Evolutionary conservation across 2,329 filamentous ascomycete genomes (phyloP).

Genomic region (Conoideocrella luteorostrata): DNA sequence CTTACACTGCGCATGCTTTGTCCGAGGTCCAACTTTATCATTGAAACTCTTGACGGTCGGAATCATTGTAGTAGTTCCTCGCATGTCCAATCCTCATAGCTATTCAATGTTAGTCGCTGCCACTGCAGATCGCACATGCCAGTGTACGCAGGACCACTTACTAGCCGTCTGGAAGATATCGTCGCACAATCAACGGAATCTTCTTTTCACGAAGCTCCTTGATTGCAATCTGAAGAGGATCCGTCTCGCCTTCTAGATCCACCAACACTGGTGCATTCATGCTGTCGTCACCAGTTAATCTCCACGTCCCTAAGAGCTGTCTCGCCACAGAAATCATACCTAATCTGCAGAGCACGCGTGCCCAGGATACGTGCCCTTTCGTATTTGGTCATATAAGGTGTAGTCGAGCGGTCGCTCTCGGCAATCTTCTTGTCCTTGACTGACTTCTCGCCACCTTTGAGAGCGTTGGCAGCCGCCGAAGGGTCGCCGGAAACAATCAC

Average conservation of each 20-base stretch:
- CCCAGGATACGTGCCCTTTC: conserved; percentile 90
- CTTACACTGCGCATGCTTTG: not conserved
- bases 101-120: conserved; percentile 28
- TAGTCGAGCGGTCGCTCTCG: conserved; percentile 81
- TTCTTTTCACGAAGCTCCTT: conserved; percentile 98
- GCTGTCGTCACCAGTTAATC: conserved; percentile 39
- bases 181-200: conserved; percentile 88
- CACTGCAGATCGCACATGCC: too few species aligned
- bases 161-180: conserved; percentile 96
- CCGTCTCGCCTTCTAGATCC: conserved; percentile 94
- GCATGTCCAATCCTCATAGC: conserved; percentile 98
- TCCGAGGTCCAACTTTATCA: conserved; percentile 9
- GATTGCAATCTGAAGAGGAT: conserved; percentile 93
- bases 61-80: conserved; percentile 74
- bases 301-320: conserved; percentile 8
- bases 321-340: conserved; percentile 52
- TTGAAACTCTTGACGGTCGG: conserved; percentile 9
- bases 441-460: conserved; percentile 47
- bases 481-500: conserved; percentile 57
- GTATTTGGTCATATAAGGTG: conserved; percentile 99
- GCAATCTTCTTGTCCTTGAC: conserved; percentile 82
- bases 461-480: conserved; percentile 49
- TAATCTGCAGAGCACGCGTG: conserved; percentile 91
- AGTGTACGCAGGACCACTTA: conserved; percentile 44
- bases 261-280: conserved; percentile 97